phyloP scores from a whole-genome alignment of 1,284 basidiomycete species.

The Naganishia albida region DNA sequence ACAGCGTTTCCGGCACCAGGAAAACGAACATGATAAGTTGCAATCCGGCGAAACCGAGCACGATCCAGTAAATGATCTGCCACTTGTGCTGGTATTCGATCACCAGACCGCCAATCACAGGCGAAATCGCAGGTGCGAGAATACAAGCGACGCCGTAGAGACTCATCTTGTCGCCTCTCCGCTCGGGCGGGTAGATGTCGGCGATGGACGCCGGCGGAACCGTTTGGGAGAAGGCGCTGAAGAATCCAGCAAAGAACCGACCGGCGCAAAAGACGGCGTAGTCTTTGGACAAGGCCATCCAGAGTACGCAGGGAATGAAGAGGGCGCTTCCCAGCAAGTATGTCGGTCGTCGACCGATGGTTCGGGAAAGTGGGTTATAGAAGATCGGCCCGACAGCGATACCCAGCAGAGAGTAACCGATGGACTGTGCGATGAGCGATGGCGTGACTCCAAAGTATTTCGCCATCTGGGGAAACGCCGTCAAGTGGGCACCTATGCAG shows the following conservation, averaged over 20 bases:
- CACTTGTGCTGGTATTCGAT: slow-evolving; percentile 37
- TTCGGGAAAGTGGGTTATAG: slow-evolving; percentile 41
- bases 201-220: slow-evolving; percentile 42
- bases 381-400: slow-evolving; percentile 50
- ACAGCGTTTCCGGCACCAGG: slow-evolving; percentile 50
- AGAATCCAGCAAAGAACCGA: slow-evolving; percentile 41
- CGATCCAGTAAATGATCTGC: slow-evolving; percentile 48
- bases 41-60: slow-evolving; percentile 43
- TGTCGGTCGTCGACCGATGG: slow-evolving; percentile 45
- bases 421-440: slow-evolving; percentile 45
- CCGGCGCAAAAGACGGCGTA: slow-evolving; percentile 38
- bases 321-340: slow-evolving; percentile 49
- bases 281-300: slow-evolving; percentile 42
- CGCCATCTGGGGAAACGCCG: slow-evolving; percentile 41
- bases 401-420: slow-evolving; percentile 52
- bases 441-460: slow-evolving; percentile 39
- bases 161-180: slow-evolving; percentile 48
- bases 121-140: slow-evolving; percentile 45
- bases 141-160: slow-evolving; percentile 42
- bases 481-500: slow-evolving; percentile 37
- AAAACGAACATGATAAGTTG: slow-evolving; percentile 43
- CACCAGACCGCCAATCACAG: slow-evolving; percentile 47
- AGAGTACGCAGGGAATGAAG: slow-evolving; percentile 48
- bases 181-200: slow-evolving; percentile 43
- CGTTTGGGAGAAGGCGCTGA: slow-evolving; percentile 39